Percentiles rank a stretch among this genome's conserved stretches.
These are phyloP conservation scores for Fragaria iinumae DNA, from an alignment of 306 rosid species.

Conservation along the genomic window DNA sequence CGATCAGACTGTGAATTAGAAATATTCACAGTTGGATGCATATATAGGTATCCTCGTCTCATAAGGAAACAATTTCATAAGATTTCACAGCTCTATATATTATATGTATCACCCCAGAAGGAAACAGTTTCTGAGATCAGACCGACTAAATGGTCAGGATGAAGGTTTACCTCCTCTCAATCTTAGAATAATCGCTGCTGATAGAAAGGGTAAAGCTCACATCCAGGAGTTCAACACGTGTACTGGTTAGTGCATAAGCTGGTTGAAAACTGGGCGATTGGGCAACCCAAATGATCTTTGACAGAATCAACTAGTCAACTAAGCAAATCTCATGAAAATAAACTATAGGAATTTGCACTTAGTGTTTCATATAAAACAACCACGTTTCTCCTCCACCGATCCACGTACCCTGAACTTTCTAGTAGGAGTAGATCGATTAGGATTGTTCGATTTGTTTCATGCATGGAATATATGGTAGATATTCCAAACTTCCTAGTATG, in stretches of 20 bases:
- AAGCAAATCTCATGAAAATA: background rate
- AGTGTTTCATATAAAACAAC: background rate
- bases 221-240: conserved; percentile 20
- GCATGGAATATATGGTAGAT: background rate
- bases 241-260: background rate
- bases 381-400: background rate
- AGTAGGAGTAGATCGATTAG: background rate
- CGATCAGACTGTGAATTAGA: too few species aligned
- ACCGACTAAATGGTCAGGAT: background rate
- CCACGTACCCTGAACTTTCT: background rate
- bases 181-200: background rate
- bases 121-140: background rate
- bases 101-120: background rate
- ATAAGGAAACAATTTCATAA: too few species aligned
- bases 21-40: too few species aligned
- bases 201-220: background rate
- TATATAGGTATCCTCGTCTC: too few species aligned
- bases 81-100: too few species aligned
- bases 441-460: background rate
- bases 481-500: background rate
- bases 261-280: background rate
- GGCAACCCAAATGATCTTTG: background rate
- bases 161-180: conserved; percentile 11
- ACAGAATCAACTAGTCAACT: background rate
- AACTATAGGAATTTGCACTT: background rate